Percentiles rank a stretch among this genome's conserved stretches.
These are phyloP conservation scores for Phanerochaete sordida DNA, from an alignment of 768 basidiomycete genomes.

Conservation along the genomic window DNA sequence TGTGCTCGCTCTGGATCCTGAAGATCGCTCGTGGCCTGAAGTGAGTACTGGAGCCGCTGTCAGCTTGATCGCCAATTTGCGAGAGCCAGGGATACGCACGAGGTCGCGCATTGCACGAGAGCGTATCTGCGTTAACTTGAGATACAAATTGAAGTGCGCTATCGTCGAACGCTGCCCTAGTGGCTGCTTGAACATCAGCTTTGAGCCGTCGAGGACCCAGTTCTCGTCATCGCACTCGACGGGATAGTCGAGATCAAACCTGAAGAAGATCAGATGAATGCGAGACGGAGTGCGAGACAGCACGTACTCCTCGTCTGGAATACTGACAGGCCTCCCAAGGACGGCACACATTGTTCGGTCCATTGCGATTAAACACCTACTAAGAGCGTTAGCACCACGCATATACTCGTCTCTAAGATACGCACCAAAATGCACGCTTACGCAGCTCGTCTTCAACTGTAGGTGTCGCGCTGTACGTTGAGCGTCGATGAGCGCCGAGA, in stretches of 20 bases:
- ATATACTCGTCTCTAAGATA: background rate
- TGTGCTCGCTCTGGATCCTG: constrained; percentile 40
- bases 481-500: constrained; percentile 70
- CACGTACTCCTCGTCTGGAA: constrained; percentile 73
- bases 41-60: constrained; percentile 40
- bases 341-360: constrained; percentile 43
- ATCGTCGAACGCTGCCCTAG: constrained; percentile 47
- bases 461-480: constrained; percentile 43
- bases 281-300: constrained; percentile 5
- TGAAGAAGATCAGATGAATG: constrained; percentile 23
- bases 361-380: constrained; percentile 45
- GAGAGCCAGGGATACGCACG: constrained; percentile 15
- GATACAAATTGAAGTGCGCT: constrained; percentile 53
- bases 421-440: constrained; percentile 75
- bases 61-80: constrained; percentile 30
- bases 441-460: constrained; percentile 64
- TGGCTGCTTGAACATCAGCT: constrained; percentile 67
- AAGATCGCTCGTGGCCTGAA: constrained; percentile 37
- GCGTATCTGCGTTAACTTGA: constrained; percentile 61
- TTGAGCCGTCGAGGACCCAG: background rate
- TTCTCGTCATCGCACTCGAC: constrained; percentile 48
- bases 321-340: constrained; percentile 60
- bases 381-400: too few species aligned
- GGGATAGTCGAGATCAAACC: constrained; percentile 69
- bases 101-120: constrained; percentile 57